Conservation (phyloP, 345 rosid species). For the Kernera saxatilis region DNA sequence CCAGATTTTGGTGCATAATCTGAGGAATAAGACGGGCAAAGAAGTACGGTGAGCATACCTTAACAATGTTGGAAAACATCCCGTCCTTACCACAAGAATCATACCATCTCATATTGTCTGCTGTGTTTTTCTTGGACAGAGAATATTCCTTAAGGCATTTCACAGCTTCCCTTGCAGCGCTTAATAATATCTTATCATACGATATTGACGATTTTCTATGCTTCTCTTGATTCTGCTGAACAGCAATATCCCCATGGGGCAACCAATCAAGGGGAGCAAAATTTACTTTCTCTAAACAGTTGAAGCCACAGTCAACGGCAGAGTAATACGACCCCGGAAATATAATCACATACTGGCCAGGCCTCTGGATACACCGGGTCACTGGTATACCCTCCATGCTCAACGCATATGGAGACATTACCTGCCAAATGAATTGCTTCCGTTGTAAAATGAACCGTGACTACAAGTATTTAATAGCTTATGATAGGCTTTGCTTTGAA, state of each 20-base stretch:
- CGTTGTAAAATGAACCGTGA: neutral
- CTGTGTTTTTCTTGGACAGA: conserved; percentile 35
- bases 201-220: conserved; percentile 47
- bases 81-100: conserved; percentile 49
- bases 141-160: conserved; percentile 48
- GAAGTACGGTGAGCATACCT: conserved; percentile 35
- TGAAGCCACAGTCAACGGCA: conserved; percentile 66
- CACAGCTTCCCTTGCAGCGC: conserved; percentile 57
- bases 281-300: conserved; percentile 55
- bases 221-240: conserved; percentile 44
- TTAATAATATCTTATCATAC: conserved; percentile 56
- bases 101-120: conserved; percentile 44
- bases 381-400: conserved; percentile 58
- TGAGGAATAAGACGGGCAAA: neutral
- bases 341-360: conserved; percentile 65
- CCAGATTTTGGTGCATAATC: neutral
- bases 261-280: conserved; percentile 77
- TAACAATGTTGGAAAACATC: conserved; percentile 48
- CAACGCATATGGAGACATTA: conserved; percentile 36
- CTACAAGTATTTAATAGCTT: conserved; percentile 1
- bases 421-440: conserved; percentile 36
- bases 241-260: conserved; percentile 54
- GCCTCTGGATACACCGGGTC: conserved; percentile 53
- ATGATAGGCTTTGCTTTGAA: neutral
- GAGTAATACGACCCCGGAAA: conserved; percentile 60